phyloP scores from a whole-genome alignment of 164 flowering plant genomes.

The Berberis thunbergii region DNA sequence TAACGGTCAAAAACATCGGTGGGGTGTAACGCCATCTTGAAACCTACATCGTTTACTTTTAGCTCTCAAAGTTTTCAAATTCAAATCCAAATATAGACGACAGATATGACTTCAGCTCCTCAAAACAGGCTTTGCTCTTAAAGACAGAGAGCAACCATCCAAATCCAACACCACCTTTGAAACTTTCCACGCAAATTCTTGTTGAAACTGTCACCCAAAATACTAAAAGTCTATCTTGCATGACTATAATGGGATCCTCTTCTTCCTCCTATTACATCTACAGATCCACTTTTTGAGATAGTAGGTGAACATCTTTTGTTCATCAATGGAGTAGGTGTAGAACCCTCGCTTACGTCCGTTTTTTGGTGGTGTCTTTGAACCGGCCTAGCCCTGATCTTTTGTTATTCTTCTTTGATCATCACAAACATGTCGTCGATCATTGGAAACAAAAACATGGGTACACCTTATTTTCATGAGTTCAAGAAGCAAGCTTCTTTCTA shows the following conservation, averaged over 20 bases:
- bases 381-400: neutral
- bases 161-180: neutral
- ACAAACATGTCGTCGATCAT: slow-evolving; percentile 1
- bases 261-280: slow-evolving; percentile 7
- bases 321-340: slow-evolving; percentile 23
- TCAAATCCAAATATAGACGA: too few species aligned
- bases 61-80: too few species aligned
- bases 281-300: neutral
- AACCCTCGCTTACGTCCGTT: slow-evolving; percentile 7
- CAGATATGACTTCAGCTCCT: too few species aligned
- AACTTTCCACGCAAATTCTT: slow-evolving; percentile 1
- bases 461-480: neutral
- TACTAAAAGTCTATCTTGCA: neutral
- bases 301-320: neutral
- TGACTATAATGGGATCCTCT: neutral
- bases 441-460: neutral
- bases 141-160: neutral
- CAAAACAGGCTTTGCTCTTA: too few species aligned
- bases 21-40: too few species aligned
- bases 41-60: too few species aligned
- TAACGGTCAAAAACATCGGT: too few species aligned
- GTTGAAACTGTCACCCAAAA: slow-evolving; percentile 5
- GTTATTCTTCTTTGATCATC: slow-evolving; percentile 8
- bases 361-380: too few species aligned
- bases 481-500: slow-evolving; percentile 6